Evolutionary conservation across 352 stramenopile genomes (phyloP), one percentile per base, ranked within the genome.

Genomic region (Stephanocyclus meneghinianus): DNA sequence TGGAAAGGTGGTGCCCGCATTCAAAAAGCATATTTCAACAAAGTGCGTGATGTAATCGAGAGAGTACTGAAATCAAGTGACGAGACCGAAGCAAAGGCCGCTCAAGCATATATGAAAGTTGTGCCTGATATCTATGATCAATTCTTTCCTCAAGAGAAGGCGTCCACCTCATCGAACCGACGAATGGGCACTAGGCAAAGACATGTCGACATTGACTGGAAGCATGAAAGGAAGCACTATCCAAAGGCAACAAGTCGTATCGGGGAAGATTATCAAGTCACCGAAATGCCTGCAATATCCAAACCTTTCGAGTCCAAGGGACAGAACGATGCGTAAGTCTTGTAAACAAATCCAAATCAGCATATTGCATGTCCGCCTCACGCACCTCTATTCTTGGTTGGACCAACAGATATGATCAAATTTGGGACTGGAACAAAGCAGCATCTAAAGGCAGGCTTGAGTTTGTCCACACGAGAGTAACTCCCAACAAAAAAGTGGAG

Each of bases 401-500:
- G n/a, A 63, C 57, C 9, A 29, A 32, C 57, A 92, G 87, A 26
- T 90, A 83, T 50, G 82, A 88, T 68, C 63, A 76, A 59, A 45
- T 91, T 21, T 92, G 85, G 85, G 78, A 88, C 68, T 72, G 72
- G 13, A 76, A 80, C 16, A n/a, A 77, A 63, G 81, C 84, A n/a
- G 51, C 69, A 50, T 74, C 78, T 16, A 76, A 76, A 21, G 81
- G 71, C 7, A 72, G 83, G 59, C 21, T 85, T 15, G 71, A 81
- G 11, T 87, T 87, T 53, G 63, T 90, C 26, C 62, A 88, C 7
- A 80, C 81, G 9, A 72, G 78, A 26, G 74, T 90, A 47, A 74
- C 74, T 48, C 50, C 26, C 37, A 90, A 87, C 65, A 87, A 84
- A 44, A 83, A 74, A 70, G 86, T 90, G 70, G 59, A 74, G 48